Conservation (phyloP, 805 yeast genomes). For the Monosporozyma solicola region DNA sequence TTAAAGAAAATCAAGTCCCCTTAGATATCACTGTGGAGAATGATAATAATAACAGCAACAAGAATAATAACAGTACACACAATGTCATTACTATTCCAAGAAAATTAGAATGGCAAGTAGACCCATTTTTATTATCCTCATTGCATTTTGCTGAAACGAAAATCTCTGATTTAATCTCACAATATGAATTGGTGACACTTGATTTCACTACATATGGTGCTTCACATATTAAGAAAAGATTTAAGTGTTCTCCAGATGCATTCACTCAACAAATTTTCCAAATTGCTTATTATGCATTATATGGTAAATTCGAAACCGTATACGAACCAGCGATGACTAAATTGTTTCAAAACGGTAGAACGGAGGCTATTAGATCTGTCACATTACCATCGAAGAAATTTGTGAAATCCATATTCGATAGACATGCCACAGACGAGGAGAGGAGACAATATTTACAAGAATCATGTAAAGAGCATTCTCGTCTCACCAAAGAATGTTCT, state of each 20-base stretch:
- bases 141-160: constrained; percentile 87
- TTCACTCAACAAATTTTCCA: constrained; percentile 91
- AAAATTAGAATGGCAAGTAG: constrained; percentile 80
- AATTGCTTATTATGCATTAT: constrained; percentile 82
- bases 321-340: constrained; percentile 97
- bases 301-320: constrained; percentile 88
- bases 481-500: constrained; percentile 59
- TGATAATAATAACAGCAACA: too few relatives aligned
- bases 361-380: constrained; percentile 86
- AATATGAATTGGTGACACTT: constrained; percentile 75
- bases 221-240: constrained; percentile 57
- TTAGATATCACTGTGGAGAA: background rate
- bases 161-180: constrained; percentile 76
- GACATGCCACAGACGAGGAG: constrained; percentile 50
- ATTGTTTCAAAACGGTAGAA: constrained; percentile 76
- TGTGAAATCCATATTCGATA: constrained; percentile 77
- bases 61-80: constrained; percentile 13
- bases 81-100: constrained; percentile 63
- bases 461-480: constrained; percentile 66
- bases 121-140: constrained; percentile 67
- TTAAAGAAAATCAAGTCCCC: constrained; percentile 8
- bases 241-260: constrained; percentile 91
- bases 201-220: constrained; percentile 67
- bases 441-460: constrained; percentile 44
- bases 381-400: constrained; percentile 70